Conservation (phyloP, 768 basidiomycete genomes). For the Termitomyces sp. region DNA sequence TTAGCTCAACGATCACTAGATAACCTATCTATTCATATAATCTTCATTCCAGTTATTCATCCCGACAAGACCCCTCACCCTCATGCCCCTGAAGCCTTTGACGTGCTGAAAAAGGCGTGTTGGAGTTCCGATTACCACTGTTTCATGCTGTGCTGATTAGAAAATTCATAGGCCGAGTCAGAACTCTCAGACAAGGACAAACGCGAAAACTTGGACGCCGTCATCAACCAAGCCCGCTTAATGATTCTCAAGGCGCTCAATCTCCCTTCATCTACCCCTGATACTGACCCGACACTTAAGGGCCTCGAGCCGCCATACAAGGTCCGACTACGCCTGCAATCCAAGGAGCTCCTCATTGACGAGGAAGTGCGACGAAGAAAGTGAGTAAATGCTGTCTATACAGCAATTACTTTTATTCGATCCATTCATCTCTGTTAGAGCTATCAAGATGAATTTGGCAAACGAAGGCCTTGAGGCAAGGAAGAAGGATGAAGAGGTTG, state of each 20-base stretch:
- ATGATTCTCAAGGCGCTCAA: conserved; percentile 58
- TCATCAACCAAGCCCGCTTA: conserved; percentile 69
- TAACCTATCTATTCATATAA: neutral
- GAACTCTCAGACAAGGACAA: conserved; percentile 76
- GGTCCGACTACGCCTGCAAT: conserved; percentile 58
- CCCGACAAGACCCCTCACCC: conserved; percentile 94
- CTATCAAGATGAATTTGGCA: conserved; percentile 85
- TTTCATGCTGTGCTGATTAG: neutral
- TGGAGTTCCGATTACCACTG: neutral
- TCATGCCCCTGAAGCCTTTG: conserved; percentile 89
- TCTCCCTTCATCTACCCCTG: conserved; percentile 54
- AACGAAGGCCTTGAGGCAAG: conserved; percentile 92
- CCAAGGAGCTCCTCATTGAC: conserved; percentile 84
- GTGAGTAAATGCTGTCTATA: conserved; percentile 35
- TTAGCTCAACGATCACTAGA: neutral
- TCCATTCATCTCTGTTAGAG: conserved; percentile 35
- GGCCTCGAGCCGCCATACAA: conserved; percentile 61
- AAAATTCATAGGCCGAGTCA: conserved; percentile 60
- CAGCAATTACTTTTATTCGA: neutral
- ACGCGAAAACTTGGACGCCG: conserved; percentile 76
- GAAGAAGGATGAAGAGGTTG: conserved; percentile 85
- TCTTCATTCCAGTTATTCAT: conserved; percentile 72
- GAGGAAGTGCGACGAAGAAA: conserved; percentile 84
- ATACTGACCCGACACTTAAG: conserved; percentile 54
- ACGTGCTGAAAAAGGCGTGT: conserved; percentile 83